Evolutionary conservation across 768 basidiomycete genomes (phyloP).

Genomic region (Psilocybe azurescens): DNA sequence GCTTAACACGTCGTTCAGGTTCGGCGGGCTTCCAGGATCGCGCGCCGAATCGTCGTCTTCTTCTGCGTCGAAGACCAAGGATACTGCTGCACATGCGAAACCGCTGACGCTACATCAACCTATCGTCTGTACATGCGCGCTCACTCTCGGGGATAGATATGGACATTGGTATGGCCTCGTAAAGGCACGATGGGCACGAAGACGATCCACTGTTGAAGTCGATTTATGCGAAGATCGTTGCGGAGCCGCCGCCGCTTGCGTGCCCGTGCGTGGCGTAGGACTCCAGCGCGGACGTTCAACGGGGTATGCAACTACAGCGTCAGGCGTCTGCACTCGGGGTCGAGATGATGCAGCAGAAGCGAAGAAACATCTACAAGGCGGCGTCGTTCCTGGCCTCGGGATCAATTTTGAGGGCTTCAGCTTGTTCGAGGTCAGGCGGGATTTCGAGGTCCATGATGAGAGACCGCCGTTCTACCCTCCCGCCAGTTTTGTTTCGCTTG

Average conservation of each 20-base stretch:
- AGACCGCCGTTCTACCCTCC: conserved; percentile 57
- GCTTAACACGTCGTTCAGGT: conserved; percentile 75
- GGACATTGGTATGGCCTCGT: conserved; percentile 1
- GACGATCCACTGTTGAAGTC: conserved; percentile 61
- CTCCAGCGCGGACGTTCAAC: no score
- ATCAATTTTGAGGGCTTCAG: conserved; percentile 75
- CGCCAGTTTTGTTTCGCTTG: conserved; percentile 25
- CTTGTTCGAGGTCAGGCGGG: conserved; percentile 78
- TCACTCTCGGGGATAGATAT: conserved; percentile 1
- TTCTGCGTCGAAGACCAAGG: conserved; percentile 1
- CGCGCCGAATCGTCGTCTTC: conserved; percentile 23
- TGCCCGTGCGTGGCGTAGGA: conserved; percentile 49
- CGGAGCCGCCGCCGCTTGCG: conserved; percentile 35
- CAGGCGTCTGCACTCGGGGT: conserved; percentile 3
- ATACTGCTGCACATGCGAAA: no score
- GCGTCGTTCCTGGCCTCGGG: conserved; percentile 50
- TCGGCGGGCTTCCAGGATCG: conserved; percentile 66
- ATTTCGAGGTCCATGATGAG: conserved; percentile 71
- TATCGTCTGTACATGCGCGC: conserved; percentile 54
- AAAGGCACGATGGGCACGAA: conserved; percentile 45
- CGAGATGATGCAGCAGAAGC: conserved; percentile 18
- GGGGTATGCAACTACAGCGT: no score
- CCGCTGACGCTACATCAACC: conserved; percentile 77
- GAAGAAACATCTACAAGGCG: conserved; percentile 30
- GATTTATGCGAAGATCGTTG: conserved; percentile 53